Base-by-base conservation (phyloP, 75 land plant species). In the Ceratopteris richardii region DNA sequence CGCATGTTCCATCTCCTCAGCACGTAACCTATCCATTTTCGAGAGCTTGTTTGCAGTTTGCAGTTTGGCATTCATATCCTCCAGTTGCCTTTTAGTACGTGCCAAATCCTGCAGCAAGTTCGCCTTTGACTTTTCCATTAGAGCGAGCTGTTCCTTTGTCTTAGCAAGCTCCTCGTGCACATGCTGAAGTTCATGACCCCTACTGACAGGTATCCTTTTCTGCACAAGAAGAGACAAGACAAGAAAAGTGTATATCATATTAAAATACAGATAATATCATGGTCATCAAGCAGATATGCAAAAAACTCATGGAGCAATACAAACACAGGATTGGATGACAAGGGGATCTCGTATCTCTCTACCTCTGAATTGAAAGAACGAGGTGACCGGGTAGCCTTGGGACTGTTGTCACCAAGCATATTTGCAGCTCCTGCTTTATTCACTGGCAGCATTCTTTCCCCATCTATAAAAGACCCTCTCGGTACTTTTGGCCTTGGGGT, bases 81-180 rank as follows among this genome's bases (percentile, higher is more conserved):
- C 78, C 51, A 71, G 82, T 2, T 70, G 74, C 60, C 23, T 67
- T 44, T 71, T 76, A 31, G 88, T 82, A 44, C 40, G 68, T 30
- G 85, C 85, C 46, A 84, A 76, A 66, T 88, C 93, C 36, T 57
- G 53, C 25, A 88, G 73, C 9, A 88, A 80, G 47, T 88, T 77
- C 24, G 60, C 47, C 70, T 76, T 78, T 2, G 82, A 76, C n/a
- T 52, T 54, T 57, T 88, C 88, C 7, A 80, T 81, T 76, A 66
- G 71, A 17, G 58, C 51, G 13, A 88, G 61, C 63, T 76, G 88
- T 11, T 81, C 88, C 41, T 77, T 84, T 22, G 74, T 65, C 65
- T 78, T 88, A 39, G 68, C 69, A 12, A 88, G 68, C 57, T 84
- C 88, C 61, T 74, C 79, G 37, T 81, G 68, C 17, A 84, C 81